Percentiles rank a stretch among this genome's conserved stretches.
Evolutionary conservation across 179 eudicot species (phyloP).

Genomic region (Sideroxylon spinosum): DNA sequence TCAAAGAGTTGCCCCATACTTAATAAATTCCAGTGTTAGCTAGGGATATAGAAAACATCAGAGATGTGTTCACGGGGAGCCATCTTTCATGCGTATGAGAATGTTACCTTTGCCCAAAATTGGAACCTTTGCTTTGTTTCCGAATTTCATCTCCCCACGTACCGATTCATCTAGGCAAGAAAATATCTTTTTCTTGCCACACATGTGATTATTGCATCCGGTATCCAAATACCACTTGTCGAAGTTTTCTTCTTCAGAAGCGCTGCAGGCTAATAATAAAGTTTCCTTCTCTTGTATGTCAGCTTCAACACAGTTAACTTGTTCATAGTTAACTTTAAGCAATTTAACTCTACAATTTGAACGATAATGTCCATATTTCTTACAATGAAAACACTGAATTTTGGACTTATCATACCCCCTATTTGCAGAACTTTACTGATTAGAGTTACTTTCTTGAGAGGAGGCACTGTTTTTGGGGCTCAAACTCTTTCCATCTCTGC

Average conservation of each 20-base stretch:
- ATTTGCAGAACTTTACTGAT: neutral
- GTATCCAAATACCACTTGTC: slow-evolving; percentile 13
- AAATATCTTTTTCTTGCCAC: slow-evolving; percentile 13
- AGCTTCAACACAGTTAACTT: neutral
- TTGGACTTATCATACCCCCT: neutral
- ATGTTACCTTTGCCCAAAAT: slow-evolving; percentile 14
- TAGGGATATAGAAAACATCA: slow-evolving; percentile 17
- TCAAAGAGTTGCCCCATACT: neutral
- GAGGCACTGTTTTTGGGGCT: neutral
- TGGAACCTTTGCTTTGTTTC: neutral
- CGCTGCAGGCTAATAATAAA: neutral
- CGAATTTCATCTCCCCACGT: neutral
- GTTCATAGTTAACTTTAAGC: neutral
- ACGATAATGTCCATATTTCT: neutral
- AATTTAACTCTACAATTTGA: neutral
- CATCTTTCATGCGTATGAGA: slow-evolving; percentile 10
- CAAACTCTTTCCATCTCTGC: neutral
- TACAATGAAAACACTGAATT: neutral
- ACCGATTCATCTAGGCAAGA: neutral
- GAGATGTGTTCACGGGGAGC: slow-evolving; percentile 2
- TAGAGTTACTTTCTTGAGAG: neutral
- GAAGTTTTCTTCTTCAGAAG: neutral
- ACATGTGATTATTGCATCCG: slow-evolving; percentile 13
- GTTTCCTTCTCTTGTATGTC: slow-evolving; percentile 5
- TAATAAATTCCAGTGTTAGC: slow-evolving; percentile 1